Evolutionary conservation across 2,329 filamentous ascomycete species (phyloP).

Genomic region (Sordariomycetes sp.): DNA sequence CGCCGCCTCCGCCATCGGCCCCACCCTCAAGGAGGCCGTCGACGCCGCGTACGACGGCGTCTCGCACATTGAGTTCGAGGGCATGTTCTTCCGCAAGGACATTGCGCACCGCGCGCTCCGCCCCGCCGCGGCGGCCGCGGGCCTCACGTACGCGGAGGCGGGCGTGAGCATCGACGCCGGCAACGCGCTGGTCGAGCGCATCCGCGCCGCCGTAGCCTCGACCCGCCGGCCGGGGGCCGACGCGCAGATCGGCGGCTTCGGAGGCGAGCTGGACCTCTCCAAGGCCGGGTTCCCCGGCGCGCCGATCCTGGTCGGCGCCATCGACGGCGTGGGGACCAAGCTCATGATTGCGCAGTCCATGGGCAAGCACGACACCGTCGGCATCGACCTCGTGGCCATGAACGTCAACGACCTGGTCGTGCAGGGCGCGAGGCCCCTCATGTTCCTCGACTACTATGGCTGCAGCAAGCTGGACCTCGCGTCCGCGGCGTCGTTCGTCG

Average conservation of each 20-base stretch:
- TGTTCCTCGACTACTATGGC: constrained; percentile 97
- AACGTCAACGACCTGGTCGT: constrained; percentile 97
- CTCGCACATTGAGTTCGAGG: constrained; percentile 59
- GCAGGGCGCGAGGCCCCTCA: constrained; percentile 85
- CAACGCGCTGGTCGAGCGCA: constrained; percentile 82
- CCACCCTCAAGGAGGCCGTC: constrained; percentile 68
- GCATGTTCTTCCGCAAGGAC: constrained; percentile 86
- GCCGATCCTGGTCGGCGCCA: constrained; percentile 81
- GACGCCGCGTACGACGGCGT: constrained; percentile 80
- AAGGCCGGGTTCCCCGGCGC: constrained; percentile 43
- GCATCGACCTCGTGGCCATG: constrained; percentile 96
- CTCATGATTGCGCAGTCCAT: constrained; percentile 89
- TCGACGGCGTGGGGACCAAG: constrained; percentile 94
- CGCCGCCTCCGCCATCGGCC: constrained; percentile 66
- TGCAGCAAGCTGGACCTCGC: constrained; percentile 76
- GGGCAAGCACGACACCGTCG: constrained; percentile 84
- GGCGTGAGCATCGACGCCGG: constrained; percentile 92
- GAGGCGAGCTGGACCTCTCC: constrained; percentile 68
- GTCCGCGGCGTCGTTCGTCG: constrained; percentile 72
- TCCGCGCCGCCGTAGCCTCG: constrained; percentile 78
- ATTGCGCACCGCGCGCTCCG: constrained; percentile 71
- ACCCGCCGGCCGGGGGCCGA: constrained; percentile 80
- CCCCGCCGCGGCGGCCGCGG: constrained; percentile 21
- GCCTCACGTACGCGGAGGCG: constrained; percentile 81
- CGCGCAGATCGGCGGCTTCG: constrained; percentile 90